Evolutionary conservation across 83 land plant genomes (phyloP), one percentile per base, ranked within the genome.

Genomic region (Picea mariana): DNA sequence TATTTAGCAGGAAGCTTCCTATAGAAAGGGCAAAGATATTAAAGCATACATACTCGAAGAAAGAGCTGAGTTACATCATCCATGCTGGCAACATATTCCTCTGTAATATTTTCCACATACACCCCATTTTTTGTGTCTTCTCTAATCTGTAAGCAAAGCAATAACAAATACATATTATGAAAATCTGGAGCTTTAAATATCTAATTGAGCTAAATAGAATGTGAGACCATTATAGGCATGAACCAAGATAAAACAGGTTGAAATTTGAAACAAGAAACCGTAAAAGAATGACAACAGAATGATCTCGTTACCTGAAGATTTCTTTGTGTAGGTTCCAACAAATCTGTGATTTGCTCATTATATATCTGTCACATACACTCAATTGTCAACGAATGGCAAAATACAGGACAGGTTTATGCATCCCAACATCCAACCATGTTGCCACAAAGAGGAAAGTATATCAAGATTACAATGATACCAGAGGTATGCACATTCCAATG

Each of bases 301-400:
- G 24, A 60, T 34, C 64, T 60, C 3, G 58, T 80, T 88, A 97
- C 99, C 69, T 90, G 93, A 79, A 97, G 82, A 84, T 95, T 97
- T 12, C 92, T 88, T 12, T 95, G 92, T 49, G 95, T 89, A 38
- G 99, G 99, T 72, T 97, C 95, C 59, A 95, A 89, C 58, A 97
- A 96, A 85, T 97, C 99, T 38, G 95, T 92, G 65, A 97, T 95
- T 79, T 97, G 99, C 80, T 97, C 99, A 85, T 97, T 97, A 81
- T 97, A 94, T 47, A 97, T 97, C 87, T 97, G 95, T 90, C 12
- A 73, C 62, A 77, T 52, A 77, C 64, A 82, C 8, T 34, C 73
- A 68, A 68, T 18, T 31, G 42, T 68, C 75, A 18, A 40, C 7
- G 5, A 20, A 71, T 78, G 21, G 31, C 34, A 78, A 55, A 78